Evolutionary conservation across 108 stramenopile species (phyloP), one percentile per base, ranked within the genome.

Genomic region (Skeletonema potamos): DNA sequence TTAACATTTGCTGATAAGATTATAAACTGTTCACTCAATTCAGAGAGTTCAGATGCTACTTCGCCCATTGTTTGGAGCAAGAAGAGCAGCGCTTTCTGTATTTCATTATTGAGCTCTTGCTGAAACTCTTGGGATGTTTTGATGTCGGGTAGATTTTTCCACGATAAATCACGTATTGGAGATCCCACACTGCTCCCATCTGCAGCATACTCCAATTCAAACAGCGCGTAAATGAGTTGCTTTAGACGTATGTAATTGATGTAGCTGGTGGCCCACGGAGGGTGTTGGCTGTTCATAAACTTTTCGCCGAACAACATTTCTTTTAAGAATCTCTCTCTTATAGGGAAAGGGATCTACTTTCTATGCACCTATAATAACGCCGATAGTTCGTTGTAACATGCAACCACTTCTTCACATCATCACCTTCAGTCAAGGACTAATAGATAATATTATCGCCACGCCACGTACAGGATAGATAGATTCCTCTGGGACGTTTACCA

Each of bases 1-100:
- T 15, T 3, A 12, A 55, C 20, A 24, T 20, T 44, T 28, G 15
- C 18, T 12, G 54, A 58, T 27, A 70, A 15, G 37, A 36, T 12
- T 11, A 44, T 59, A 34, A 58, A 73, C 12, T 69, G 55, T 18
- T 59, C 26, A 54, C 77, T 68, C 12, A 67, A 29, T n/a, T 60
- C 58, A 9, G 64, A 70, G 10, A 90, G 39, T 24, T 75, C 64
- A 17, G 75, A 39, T 1, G 86, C 70, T 6, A 92, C 27, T 51
- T 76, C 61, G 2, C 88, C 91, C 66, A 87, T 82, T 36, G 75
- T 24, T 46, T 72, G 48, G 7, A 92, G 60, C 10, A 86, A 57
- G 63, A 88, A 92, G 11, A 89, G 71, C 32, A 89, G 76, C 4
- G 88, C 75, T 69, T 88, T 89, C 73, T 89, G 85, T 22, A 92